Conservation (phyloP, 257 asterid species). For the Jacaranda copaia region DNA sequence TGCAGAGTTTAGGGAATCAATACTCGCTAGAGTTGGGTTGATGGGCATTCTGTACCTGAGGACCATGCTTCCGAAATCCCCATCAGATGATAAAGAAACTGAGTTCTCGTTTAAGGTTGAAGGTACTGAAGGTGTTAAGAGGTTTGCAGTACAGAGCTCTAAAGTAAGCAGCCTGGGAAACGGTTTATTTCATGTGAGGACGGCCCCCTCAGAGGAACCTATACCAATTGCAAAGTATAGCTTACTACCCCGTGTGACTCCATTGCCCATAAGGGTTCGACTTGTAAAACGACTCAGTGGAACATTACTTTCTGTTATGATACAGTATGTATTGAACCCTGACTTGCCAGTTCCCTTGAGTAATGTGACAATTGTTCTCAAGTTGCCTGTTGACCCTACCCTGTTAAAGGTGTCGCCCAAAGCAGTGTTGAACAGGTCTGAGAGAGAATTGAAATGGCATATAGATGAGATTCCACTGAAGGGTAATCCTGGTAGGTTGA, state of each 20-base stretch:
- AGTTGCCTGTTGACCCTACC: conserved; percentile 89
- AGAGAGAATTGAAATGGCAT: conserved; percentile 91
- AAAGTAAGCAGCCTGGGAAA: conserved; percentile 83
- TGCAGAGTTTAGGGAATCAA: conserved; percentile 91
- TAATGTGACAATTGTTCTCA: conserved; percentile 77
- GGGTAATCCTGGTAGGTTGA: conserved; percentile 84
- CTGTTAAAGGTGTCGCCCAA: conserved; percentile 86
- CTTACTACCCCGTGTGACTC: conserved; percentile 75
- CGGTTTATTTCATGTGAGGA: conserved; percentile 86
- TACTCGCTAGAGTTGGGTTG: conserved; percentile 89
- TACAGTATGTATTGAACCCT: conserved; percentile 83
- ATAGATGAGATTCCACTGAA: conserved; percentile 82
- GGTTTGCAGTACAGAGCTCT: conserved; percentile 80
- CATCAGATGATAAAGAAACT: conserved; percentile 67
- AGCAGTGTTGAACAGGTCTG: conserved; percentile 89
- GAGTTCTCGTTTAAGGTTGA: conserved; percentile 95
- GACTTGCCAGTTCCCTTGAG: conserved; percentile 76
- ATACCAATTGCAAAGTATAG: conserved; percentile 82
- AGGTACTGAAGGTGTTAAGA: conserved; percentile 74
- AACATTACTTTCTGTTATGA: conserved; percentile 87
- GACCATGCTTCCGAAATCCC: conserved; percentile 71
- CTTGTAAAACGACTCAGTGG: conserved; percentile 89
- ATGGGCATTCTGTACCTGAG: conserved; percentile 75
- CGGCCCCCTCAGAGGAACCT: conserved; percentile 75
- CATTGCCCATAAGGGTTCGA: conserved; percentile 89